Evolutionary conservation across 2,329 filamentous ascomycete species (phyloP).

Genomic region (Gremmenia infestans): DNA sequence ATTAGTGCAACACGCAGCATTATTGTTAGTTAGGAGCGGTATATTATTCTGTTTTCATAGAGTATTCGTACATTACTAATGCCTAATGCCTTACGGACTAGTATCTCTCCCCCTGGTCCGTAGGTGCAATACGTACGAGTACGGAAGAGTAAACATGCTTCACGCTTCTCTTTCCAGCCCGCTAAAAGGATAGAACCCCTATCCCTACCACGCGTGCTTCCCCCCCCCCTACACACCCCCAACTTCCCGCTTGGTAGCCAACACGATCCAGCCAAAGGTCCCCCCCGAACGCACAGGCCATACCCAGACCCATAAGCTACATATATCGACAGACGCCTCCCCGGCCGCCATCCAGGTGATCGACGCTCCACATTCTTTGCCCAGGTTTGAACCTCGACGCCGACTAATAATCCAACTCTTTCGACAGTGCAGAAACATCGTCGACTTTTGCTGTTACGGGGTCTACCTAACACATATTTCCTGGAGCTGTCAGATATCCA

Average conservation of each 20-base stretch:
- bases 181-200: background rate
- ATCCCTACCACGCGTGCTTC: background rate
- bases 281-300: constrained; percentile 21
- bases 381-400: constrained; percentile 20
- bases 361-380: constrained; percentile 34
- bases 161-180: constrained; percentile 2
- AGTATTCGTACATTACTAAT: background rate
- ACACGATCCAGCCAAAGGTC: constrained; percentile 21
- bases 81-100: background rate
- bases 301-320: constrained; percentile 28
- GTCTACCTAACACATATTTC: background rate
- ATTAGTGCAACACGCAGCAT: background rate
- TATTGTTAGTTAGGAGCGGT: background rate
- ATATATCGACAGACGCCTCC: constrained; percentile 32
- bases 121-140: too few species aligned
- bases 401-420: constrained; percentile 1
- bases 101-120: background rate
- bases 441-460: background rate
- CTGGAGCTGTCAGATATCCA: background rate
- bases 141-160: background rate
- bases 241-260: constrained; percentile 24
- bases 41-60: background rate
- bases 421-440: constrained; percentile 5
- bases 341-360: constrained; percentile 36
- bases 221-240: constrained; percentile 11